Percentiles rank a stretch among this genome's conserved stretches.
These are phyloP conservation scores for Hypholoma fasciculare DNA, from an alignment of 768 basidiomycete genomes.

Conservation along the genomic window DNA sequence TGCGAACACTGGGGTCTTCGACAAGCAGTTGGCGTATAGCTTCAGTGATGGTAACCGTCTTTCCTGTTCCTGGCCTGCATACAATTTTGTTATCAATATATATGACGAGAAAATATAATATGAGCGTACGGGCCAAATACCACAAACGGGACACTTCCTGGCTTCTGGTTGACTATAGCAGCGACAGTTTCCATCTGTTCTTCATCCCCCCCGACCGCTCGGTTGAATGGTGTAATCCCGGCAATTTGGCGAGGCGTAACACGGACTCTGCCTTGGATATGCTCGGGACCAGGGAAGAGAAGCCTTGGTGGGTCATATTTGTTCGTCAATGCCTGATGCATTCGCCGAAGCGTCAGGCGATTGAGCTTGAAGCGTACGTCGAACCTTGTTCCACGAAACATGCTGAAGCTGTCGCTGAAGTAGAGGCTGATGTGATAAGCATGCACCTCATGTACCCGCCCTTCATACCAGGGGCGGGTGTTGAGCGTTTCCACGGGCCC, in stretches of 20 bases:
- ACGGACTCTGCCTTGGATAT: conserved; percentile 18
- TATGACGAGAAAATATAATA: background rate
- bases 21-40: conserved; percentile 56
- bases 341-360: conserved; percentile 50
- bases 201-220: conserved; percentile 38
- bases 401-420: conserved; percentile 46
- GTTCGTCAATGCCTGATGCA: conserved; percentile 52
- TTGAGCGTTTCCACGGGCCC: conserved; percentile 20
- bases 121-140: conserved; percentile 63
- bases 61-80: conserved; percentile 61
- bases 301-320: conserved; percentile 38
- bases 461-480: conserved; percentile 35
- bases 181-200: conserved; percentile 52
- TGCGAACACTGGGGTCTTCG: conserved; percentile 37
- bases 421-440: conserved; percentile 42
- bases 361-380: conserved; percentile 60
- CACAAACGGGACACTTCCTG: conserved; percentile 54
- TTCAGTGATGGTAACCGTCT: conserved; percentile 67
- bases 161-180: conserved; percentile 43
- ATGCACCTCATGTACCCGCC: conserved; percentile 49
- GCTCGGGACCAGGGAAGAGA: conserved; percentile 43
- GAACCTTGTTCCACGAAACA: conserved; percentile 38
- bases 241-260: conserved; percentile 19
- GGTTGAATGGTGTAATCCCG: conserved; percentile 26
- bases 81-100: too few relatives aligned